Evolutionary conservation across 805 yeast species (phyloP), one percentile per base, ranked within the genome.

Genomic region (Wickerhamomyces strasburgensis): DNA sequence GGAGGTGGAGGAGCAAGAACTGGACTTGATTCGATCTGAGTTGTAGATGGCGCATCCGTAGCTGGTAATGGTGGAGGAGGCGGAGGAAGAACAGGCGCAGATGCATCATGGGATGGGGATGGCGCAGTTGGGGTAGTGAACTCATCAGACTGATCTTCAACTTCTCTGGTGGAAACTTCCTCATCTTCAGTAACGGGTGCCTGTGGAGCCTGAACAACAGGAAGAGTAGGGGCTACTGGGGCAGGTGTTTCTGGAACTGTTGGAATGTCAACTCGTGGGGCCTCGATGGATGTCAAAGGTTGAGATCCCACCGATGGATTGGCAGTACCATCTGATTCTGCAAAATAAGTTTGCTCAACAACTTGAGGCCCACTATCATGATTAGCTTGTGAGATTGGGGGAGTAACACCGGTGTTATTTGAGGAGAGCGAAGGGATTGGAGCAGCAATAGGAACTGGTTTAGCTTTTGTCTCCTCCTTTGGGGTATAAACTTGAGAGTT

Each of bases 31-130:
- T 56, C 13, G 63, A 47, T 38, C 3, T 56, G 48, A 14, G 55
- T 48, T 8, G 52, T 43, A 5, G 48, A 29, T 16, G 60, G 60
- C 10, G 51, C 40, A 8, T 52, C 42, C 11, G 56, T 48, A 11
- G 56, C 51, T 9, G 71, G 64, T 6, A 68, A 53, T 5, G 63
- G 56, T 5, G 68, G 64, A 6, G 68, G 57, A 6, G 62, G 31
- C 13, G 51, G 47, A 10, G 64, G 50, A 8, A 56, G 49, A 25
- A 64, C 55, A 5, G 58, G 51, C 16, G 53, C 54, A 13, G 61
- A 46, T 9, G 62, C 60, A 18, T 35, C 60, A 15, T 41, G 39
- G 3, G 16, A 34, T 24, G 62, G 57, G 6, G 57, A 44, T 21
- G 67, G 54, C 10, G 48, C 52, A 7, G 54, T 35, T 35, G 51